phyloP scores from a whole-genome alignment of 345 rosid species.

The Combretum micranthum region DNA sequence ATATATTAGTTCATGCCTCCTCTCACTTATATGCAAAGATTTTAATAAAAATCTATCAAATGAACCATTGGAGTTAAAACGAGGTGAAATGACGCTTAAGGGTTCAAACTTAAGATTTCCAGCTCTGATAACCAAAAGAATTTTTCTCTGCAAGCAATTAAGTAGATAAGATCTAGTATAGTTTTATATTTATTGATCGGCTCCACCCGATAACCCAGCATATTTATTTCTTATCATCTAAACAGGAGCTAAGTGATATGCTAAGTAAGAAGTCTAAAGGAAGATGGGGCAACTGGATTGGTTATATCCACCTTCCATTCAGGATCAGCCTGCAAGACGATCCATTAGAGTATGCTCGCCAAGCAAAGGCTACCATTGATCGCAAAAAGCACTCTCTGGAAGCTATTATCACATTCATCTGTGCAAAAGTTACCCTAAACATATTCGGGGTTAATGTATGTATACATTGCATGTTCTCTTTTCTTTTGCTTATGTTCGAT shows the following conservation, averaged over 20 bases:
- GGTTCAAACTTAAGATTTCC: too few relatives aligned
- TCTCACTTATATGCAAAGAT: too few relatives aligned
- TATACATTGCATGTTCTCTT: not conserved
- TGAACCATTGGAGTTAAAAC: too few relatives aligned
- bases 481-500: too few relatives aligned
- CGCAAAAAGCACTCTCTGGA: conserved; percentile 23
- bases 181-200: not conserved
- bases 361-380: conserved; percentile 15
- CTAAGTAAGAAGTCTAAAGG: conserved; percentile 9
- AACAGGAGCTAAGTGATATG: conserved; percentile 19
- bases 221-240: not conserved
- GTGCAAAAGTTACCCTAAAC: conserved; percentile 14
- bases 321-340: conserved; percentile 14
- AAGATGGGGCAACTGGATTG: conserved; percentile 23
- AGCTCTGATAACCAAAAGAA: too few relatives aligned
- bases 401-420: conserved; percentile 5
- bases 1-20: too few relatives aligned
- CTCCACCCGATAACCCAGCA: too few relatives aligned
- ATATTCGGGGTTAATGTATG: conserved; percentile 34
- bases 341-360: conserved; percentile 24
- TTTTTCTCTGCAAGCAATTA: too few relatives aligned
- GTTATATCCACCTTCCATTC: conserved; percentile 19
- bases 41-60: too few relatives aligned
- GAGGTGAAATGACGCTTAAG: too few relatives aligned
- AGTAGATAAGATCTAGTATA: too few relatives aligned